These are phyloP conservation scores for Nakaseomyces delphensis DNA, from an alignment of 1,139 yeast genomes.

Conservation along the genomic window DNA sequence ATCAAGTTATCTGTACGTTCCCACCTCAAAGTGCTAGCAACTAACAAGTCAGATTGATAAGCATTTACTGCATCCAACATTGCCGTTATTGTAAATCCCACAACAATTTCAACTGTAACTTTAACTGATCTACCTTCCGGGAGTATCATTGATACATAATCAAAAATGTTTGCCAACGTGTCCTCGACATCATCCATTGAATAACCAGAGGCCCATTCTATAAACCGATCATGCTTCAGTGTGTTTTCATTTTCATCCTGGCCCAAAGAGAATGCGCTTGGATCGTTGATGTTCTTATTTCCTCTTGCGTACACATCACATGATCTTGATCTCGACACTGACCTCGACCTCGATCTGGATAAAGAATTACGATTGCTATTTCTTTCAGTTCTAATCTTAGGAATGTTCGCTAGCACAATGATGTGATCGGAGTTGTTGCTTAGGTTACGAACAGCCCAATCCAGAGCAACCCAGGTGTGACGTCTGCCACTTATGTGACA, in stretches of 20 bases:
- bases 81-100: slow-evolving; percentile 45
- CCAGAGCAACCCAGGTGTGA: slow-evolving; percentile 76
- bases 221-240: slow-evolving; percentile 23
- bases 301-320: slow-evolving; percentile 6
- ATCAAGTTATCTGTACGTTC: slow-evolving; percentile 43
- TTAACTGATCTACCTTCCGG: slow-evolving; percentile 45
- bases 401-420: slow-evolving; percentile 44
- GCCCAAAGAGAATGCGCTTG: slow-evolving; percentile 33
- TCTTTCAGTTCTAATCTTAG: slow-evolving; percentile 15
- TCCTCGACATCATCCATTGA: slow-evolving; percentile 19
- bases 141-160: slow-evolving; percentile 40
- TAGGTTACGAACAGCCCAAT: slow-evolving; percentile 49
- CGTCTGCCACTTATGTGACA: slow-evolving; percentile 61
- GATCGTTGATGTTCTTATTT: slow-evolving; percentile 11
- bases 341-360: slow-evolving; percentile 13
- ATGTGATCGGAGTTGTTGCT: slow-evolving; percentile 57
- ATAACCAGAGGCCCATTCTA: slow-evolving; percentile 30
- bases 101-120: slow-evolving; percentile 53
- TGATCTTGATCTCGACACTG: slow-evolving; percentile 14
- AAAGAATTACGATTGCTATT: slow-evolving; percentile 4
- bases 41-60: slow-evolving; percentile 48
- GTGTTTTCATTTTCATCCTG: slow-evolving; percentile 16
- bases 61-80: slow-evolving; percentile 53
- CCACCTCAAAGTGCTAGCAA: slow-evolving; percentile 49
- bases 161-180: slow-evolving; percentile 36